These are phyloP conservation scores for Cornus suecica DNA, from an alignment of 148 eudicot genomes.

Conservation along the genomic window DNA sequence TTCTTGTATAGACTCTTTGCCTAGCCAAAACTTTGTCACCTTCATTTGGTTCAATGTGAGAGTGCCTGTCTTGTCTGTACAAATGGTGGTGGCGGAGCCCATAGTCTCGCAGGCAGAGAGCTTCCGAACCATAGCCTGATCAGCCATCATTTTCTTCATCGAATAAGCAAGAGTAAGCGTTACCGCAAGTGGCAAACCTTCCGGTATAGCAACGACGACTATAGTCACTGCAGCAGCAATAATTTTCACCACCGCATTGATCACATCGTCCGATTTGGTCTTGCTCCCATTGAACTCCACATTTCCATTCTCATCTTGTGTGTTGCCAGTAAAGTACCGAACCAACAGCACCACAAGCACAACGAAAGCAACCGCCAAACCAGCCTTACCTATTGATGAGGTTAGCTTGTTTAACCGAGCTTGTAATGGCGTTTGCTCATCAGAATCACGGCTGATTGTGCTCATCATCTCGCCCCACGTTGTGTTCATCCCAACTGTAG, in stretches of 20 bases:
- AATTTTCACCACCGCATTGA: background rate
- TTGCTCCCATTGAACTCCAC: background rate
- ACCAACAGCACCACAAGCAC: conserved; percentile 4
- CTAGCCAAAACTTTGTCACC: conserved; percentile 19
- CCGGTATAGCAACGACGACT: background rate
- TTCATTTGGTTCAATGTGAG: conserved; percentile 10
- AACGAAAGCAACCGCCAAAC: conserved; percentile 8
- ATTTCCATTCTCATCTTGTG: conserved; percentile 1
- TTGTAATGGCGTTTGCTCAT: conserved; percentile 3
- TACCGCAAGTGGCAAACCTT: conserved; percentile 12
- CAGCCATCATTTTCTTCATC: conserved; percentile 17
- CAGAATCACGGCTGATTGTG: background rate
- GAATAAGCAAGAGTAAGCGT: conserved; percentile 21
- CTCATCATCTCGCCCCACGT: conserved; percentile 18
- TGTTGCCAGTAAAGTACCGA: conserved; percentile 16
- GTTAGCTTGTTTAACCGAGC: conserved; percentile 7
- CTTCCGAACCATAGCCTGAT: conserved; percentile 12
- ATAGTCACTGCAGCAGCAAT: background rate
- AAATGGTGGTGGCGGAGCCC: conserved; percentile 15
- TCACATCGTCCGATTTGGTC: background rate
- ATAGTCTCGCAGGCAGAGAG: conserved; percentile 13
- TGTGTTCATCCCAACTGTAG: conserved; percentile 21
- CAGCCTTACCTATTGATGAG: conserved; percentile 2
- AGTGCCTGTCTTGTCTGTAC: conserved; percentile 18
- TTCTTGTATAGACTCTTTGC: conserved; percentile 4